Evolutionary conservation across 129 eudicot species (phyloP).

Genomic region (Artemisia tridentata): DNA sequence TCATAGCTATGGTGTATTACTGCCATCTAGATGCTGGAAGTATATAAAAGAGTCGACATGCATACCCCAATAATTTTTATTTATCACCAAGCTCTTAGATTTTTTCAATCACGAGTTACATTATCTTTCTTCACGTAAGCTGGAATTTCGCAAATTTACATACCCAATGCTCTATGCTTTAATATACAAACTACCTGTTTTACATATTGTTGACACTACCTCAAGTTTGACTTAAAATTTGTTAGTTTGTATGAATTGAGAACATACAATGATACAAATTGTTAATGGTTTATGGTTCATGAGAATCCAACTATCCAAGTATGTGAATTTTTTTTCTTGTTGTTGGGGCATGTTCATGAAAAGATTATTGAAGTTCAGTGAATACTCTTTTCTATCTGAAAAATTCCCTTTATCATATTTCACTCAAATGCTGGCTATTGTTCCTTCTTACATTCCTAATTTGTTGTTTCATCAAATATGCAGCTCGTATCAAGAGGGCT

Average conservation of each 20-base stretch:
- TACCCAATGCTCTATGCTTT: too few relatives aligned
- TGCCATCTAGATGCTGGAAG: background rate
- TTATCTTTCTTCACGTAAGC: too few relatives aligned
- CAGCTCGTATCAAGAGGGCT: conserved; percentile 70
- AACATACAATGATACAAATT: background rate
- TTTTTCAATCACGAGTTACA: background rate
- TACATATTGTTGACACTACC: background rate
- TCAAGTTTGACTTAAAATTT: background rate
- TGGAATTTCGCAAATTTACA: too few relatives aligned
- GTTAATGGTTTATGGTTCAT: background rate
- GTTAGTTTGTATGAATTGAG: too few relatives aligned
- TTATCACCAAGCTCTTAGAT: background rate
- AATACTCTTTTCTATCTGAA: conserved; percentile 5
- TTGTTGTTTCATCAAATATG: conserved; percentile 15
- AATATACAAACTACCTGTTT: background rate
- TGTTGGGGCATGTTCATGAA: conserved; percentile 3
- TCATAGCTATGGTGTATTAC: background rate
- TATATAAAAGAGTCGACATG: background rate
- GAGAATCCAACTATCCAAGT: background rate
- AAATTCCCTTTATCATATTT: background rate
- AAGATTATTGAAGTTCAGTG: background rate
- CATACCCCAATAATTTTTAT: background rate
- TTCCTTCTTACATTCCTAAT: conserved; percentile 4
- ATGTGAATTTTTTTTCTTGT: background rate
- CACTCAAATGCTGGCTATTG: background rate